These are phyloP conservation scores for Thermothelomyces thermophilus DNA, from an alignment of 2,329 filamentous ascomycete genomes.

Conservation along the genomic window DNA sequence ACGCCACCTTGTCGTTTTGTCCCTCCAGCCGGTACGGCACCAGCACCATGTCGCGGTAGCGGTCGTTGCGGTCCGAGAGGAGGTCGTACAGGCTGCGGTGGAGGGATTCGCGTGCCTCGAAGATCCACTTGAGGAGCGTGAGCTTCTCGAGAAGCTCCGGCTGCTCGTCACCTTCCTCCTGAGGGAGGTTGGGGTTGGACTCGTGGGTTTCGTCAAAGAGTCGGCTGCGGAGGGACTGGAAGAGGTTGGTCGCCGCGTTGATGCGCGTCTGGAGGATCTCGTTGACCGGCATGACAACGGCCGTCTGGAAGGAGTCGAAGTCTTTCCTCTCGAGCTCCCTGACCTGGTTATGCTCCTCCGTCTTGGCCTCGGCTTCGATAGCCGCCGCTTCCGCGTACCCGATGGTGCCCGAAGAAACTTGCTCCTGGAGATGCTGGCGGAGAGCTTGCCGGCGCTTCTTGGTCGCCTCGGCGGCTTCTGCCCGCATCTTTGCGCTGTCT, in stretches of 20 bases:
- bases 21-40: conserved; percentile 68
- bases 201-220: conserved; percentile 66
- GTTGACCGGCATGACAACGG: conserved; percentile 78
- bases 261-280: conserved; percentile 72
- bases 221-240: conserved; percentile 65
- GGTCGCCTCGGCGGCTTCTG: conserved; percentile 46
- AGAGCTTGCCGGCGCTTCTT: conserved; percentile 56
- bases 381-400: conserved; percentile 76
- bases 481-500: conserved; percentile 51
- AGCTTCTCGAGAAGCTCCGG: conserved; percentile 92
- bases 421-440: conserved; percentile 67
- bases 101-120: conserved; percentile 83
- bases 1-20: conserved; percentile 71
- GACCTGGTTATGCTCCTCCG: conserved; percentile 61
- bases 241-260: conserved; percentile 64
- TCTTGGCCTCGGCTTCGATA: conserved; percentile 68
- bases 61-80: conserved; percentile 75
- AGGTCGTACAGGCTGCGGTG: conserved; percentile 82
- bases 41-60: conserved; percentile 78
- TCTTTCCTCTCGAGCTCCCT: conserved; percentile 71
- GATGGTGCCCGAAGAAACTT: conserved; percentile 71
- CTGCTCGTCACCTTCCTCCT: conserved; percentile 92
- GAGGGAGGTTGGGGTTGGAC: conserved; percentile 70
- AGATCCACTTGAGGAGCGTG: conserved; percentile 93
- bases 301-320: conserved; percentile 77